Evolutionary conservation across 2,329 filamentous ascomycete genomes (phyloP).

Genomic region (Curvularia eragrostidis): DNA sequence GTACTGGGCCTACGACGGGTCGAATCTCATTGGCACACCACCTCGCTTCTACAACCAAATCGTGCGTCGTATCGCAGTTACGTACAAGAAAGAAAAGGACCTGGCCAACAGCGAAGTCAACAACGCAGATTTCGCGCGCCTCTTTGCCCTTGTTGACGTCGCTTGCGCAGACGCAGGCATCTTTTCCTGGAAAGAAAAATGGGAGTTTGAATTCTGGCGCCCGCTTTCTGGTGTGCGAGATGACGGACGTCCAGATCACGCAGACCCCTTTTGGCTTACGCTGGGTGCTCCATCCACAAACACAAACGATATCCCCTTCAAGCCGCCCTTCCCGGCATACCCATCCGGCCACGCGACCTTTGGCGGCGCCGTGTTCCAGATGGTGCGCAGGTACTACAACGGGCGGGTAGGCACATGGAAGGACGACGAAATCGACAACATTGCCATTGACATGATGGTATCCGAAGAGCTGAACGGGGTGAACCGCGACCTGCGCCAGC

Average conservation of each 20-base stretch:
- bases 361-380: slow-evolving; percentile 33
- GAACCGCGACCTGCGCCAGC: slow-evolving; percentile 32
- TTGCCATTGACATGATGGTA: slow-evolving; percentile 27
- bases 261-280: slow-evolving; percentile 34
- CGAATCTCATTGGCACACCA: slow-evolving; percentile 31
- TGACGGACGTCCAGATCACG: slow-evolving; percentile 19
- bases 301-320: slow-evolving; percentile 31
- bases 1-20: slow-evolving; percentile 27
- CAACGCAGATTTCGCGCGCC: slow-evolving; percentile 40
- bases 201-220: slow-evolving; percentile 41
- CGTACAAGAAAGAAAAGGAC: slow-evolving; percentile 16
- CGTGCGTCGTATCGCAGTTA: slow-evolving; percentile 31
- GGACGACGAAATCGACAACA: slow-evolving; percentile 28
- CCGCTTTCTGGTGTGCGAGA: slow-evolving; percentile 36
- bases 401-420: slow-evolving; percentile 26
- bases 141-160: slow-evolving; percentile 35
- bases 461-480: slow-evolving; percentile 38
- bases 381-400: slow-evolving; percentile 36
- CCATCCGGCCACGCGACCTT: slow-evolving; percentile 39
- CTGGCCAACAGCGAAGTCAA: slow-evolving; percentile 18
- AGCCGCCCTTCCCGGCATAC: slow-evolving; percentile 38
- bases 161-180: slow-evolving; percentile 38
- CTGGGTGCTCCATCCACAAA: slow-evolving; percentile 36
- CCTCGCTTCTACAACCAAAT: slow-evolving; percentile 30
- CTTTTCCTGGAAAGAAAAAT: slow-evolving; percentile 41